These are phyloP conservation scores for Brasenia schreberi DNA, from an alignment of 164 flowering plant genomes.

Conservation along the genomic window DNA sequence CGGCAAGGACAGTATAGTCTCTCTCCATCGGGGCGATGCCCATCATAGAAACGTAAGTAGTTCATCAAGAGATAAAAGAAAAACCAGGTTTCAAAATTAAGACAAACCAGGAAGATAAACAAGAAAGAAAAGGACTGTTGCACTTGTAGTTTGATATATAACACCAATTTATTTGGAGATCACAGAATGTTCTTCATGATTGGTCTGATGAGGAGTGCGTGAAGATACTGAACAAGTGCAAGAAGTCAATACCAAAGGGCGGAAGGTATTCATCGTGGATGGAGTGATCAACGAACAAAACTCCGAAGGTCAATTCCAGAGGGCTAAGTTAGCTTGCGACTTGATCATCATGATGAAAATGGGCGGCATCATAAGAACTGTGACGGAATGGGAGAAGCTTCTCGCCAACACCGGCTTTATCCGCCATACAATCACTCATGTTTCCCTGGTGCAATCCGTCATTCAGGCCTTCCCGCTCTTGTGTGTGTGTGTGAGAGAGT, in stretches of 20 bases:
- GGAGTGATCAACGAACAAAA: constrained; percentile 5
- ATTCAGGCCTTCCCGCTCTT: constrained; percentile 21
- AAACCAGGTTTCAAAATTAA: no score
- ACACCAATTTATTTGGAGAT: no score
- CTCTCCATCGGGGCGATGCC: no score
- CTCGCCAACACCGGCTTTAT: constrained; percentile 23
- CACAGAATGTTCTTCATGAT: constrained; percentile 30
- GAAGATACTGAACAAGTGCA: constrained; percentile 27
- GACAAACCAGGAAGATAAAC: no score
- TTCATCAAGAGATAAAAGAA: no score
- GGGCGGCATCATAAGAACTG: constrained; percentile 28
- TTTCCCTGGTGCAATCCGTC: constrained; percentile 22
- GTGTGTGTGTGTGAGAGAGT: not conserved
- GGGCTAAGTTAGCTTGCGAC: constrained; percentile 4
- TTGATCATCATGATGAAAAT: constrained; percentile 28
- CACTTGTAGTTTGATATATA: no score
- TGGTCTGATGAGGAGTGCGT: constrained; percentile 27
- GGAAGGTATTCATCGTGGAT: constrained; percentile 35
- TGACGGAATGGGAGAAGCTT: constrained; percentile 30
- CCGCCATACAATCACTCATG: constrained; percentile 14
- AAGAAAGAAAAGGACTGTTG: no score
- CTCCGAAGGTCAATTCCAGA: not conserved
- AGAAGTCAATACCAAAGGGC: constrained; percentile 17
- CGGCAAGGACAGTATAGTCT: no score
- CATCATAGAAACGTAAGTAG: no score